phyloP scores from a whole-genome alignment of 768 basidiomycete genomes.

The Omphalotus guepiniiformis region DNA sequence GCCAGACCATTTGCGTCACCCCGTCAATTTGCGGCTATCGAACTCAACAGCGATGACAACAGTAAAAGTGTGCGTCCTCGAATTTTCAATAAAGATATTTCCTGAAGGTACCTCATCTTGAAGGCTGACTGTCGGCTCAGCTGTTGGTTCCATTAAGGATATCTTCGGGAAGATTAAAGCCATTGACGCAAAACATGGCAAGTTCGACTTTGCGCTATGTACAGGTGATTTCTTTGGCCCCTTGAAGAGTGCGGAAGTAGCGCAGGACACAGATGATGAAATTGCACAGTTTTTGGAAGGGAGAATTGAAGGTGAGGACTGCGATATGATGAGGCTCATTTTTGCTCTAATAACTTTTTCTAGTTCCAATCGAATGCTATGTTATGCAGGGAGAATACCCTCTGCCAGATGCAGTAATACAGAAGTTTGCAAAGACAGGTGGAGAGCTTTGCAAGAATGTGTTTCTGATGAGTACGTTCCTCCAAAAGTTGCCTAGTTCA shows the following conservation, averaged over 20 bases:
- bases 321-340: slow-evolving; percentile 8
- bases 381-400: slow-evolving; percentile 84
- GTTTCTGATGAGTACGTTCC: slow-evolving; percentile 73
- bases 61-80: too few relatives aligned
- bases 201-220: slow-evolving; percentile 82
- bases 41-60: too few relatives aligned
- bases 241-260: slow-evolving; percentile 27
- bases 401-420: slow-evolving; percentile 67
- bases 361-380: slow-evolving; percentile 88
- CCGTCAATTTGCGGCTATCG: too few relatives aligned
- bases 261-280: slow-evolving; percentile 43
- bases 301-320: slow-evolving; percentile 53
- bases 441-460: slow-evolving; percentile 82
- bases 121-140: slow-evolving; percentile 77
- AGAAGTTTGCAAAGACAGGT: slow-evolving; percentile 69
- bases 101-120: too few relatives aligned
- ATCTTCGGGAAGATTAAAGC: slow-evolving; percentile 76
- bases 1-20: too few relatives aligned
- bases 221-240: slow-evolving; percentile 84
- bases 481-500: neutral
- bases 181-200: slow-evolving; percentile 90
- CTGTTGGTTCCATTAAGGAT: slow-evolving; percentile 66
- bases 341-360: slow-evolving; percentile 9
- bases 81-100: too few relatives aligned
- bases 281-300: slow-evolving; percentile 62